Conservation (phyloP, 495 filamentous ascomycete genomes). For the Aspergillus funiculosus region DNA sequence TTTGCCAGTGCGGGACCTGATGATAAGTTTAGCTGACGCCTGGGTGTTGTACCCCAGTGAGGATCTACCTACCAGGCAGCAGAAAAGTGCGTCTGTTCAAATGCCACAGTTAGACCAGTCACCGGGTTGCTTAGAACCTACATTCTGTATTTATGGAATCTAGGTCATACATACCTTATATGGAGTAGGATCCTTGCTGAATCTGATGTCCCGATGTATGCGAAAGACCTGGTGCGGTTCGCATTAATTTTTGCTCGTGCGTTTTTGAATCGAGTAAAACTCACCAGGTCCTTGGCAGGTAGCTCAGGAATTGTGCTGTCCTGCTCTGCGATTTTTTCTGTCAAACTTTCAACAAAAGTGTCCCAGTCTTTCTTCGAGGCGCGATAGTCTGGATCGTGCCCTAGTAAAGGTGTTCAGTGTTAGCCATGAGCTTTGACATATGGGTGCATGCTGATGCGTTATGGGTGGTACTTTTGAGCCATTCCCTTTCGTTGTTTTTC, state of each 20-base stretch:
- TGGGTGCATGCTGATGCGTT: conserved; percentile 1
- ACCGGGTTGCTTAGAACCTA: neutral
- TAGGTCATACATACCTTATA: conserved; percentile 61
- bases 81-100: conserved; percentile 62
- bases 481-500: conserved; percentile 71
- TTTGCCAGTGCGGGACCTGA: conserved; percentile 69
- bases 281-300: conserved; percentile 70
- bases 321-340: conserved; percentile 58
- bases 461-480: conserved; percentile 62
- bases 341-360: conserved; percentile 63
- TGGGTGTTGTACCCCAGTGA: neutral
- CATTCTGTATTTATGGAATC: neutral
- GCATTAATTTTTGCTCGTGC: conserved; percentile 10
- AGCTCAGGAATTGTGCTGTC: conserved; percentile 80
- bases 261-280: conserved; percentile 9
- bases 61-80: conserved; percentile 60
- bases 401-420: conserved; percentile 32
- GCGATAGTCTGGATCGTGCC: conserved; percentile 70
- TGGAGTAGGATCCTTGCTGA: conserved; percentile 71
- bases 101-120: conserved; percentile 24
- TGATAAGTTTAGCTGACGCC: conserved; percentile 22
- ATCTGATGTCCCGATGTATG: conserved; percentile 77
- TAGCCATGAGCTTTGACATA: conserved; percentile 4
- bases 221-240: conserved; percentile 56
- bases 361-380: conserved; percentile 72